phyloP scores from a whole-genome alignment of 2,329 filamentous ascomycete species.

The Verticillium tricorpus region DNA sequence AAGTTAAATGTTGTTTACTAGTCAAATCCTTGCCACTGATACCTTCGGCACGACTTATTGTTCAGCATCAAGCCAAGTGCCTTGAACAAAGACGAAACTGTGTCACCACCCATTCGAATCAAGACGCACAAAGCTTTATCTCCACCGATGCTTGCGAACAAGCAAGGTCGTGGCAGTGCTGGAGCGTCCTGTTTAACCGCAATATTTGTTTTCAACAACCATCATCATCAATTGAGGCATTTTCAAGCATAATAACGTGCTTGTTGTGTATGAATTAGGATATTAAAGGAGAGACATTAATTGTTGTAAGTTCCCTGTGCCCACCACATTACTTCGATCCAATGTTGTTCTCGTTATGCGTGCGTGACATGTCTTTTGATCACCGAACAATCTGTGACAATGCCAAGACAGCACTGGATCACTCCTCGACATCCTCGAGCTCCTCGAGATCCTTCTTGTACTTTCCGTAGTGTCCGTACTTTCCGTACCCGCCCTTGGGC shows the following conservation, averaged over 20 bases:
- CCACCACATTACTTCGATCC: background rate
- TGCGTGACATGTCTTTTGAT: background rate
- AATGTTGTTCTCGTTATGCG: background rate
- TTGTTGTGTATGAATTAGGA: background rate
- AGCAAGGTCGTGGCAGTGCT: too few species aligned
- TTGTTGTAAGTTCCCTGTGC: background rate
- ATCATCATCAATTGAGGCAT: background rate
- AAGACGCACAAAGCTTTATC: too few species aligned
- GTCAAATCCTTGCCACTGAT: too few species aligned
- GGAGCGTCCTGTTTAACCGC: too few species aligned
- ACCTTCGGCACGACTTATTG: too few species aligned
- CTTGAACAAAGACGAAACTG: too few species aligned
- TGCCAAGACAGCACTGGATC: background rate
- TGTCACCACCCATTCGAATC: too few species aligned
- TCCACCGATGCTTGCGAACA: too few species aligned
- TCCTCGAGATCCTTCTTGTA: slow-evolving; percentile 5
- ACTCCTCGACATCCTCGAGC: background rate
- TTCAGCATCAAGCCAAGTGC: too few species aligned
- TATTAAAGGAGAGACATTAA: slow-evolving; percentile 1
- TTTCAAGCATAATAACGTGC: background rate
- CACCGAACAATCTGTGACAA: background rate
- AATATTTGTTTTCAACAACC: too few species aligned
- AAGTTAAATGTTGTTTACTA: too few species aligned
- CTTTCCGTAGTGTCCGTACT: slow-evolving; percentile 2
- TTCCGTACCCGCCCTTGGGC: slow-evolving; percentile 1